phyloP scores from a whole-genome alignment of 2,329 filamentous ascomycete species.

The Cladosporium sp. region DNA sequence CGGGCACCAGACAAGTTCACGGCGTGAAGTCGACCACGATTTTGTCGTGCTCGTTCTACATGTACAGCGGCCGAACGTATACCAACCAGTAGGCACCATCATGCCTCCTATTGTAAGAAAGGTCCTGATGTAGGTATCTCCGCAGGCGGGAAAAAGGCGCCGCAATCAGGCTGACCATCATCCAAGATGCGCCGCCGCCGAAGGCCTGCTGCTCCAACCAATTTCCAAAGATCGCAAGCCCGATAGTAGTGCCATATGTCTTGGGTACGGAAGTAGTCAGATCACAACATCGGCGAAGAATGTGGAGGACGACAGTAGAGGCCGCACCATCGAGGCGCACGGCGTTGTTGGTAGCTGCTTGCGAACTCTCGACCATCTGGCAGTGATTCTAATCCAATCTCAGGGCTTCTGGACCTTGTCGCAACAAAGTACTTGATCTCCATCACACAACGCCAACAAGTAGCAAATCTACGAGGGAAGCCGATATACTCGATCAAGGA shows the following conservation, averaged over 20 bases:
- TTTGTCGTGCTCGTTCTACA: neutral
- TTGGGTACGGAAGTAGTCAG: slow-evolving; percentile 67
- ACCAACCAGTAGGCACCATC: neutral
- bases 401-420: slow-evolving; percentile 82
- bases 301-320: slow-evolving; percentile 41
- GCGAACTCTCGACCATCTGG: neutral
- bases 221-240: slow-evolving; percentile 51
- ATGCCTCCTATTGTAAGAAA: slow-evolving; percentile 83
- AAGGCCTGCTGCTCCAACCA: slow-evolving; percentile 81
- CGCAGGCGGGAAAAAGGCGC: neutral
- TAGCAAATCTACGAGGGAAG: slow-evolving; percentile 80
- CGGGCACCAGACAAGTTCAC: neutral
- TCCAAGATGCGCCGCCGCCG: slow-evolving; percentile 65
- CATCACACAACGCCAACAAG: slow-evolving; percentile 82
- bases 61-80: neutral
- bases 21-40: neutral
- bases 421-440: slow-evolving; percentile 81
- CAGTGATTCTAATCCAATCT: slow-evolving; percentile 9
- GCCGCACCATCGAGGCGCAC: slow-evolving; percentile 49
- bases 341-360: slow-evolving; percentile 58
- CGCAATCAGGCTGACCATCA: neutral
- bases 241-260: slow-evolving; percentile 51
- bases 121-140: slow-evolving; percentile 61
- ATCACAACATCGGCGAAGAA: slow-evolving; percentile 50
- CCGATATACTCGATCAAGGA: slow-evolving; percentile 87